These are phyloP conservation scores for Aspergillus asperescens DNA, from an alignment of 495 filamentous ascomycete genomes.

Conservation along the genomic window DNA sequence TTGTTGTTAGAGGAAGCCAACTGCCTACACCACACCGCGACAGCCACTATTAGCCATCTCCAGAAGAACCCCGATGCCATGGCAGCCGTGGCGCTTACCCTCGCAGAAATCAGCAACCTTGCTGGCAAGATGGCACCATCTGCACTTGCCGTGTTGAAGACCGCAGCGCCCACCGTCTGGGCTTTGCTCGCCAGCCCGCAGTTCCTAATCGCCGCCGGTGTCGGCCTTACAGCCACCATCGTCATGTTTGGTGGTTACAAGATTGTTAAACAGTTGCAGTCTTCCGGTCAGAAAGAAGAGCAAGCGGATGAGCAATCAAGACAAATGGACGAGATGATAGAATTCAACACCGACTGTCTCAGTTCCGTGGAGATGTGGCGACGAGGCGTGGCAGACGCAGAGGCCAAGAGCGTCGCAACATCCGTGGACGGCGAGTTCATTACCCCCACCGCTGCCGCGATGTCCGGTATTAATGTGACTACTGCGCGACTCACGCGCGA, in stretches of 20 bases:
- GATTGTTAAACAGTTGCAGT: slow-evolving; percentile 77
- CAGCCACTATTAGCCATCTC: slow-evolving; percentile 74
- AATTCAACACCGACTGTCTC: slow-evolving; percentile 50
- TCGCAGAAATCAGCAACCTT: slow-evolving; percentile 84
- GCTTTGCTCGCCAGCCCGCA: slow-evolving; percentile 84
- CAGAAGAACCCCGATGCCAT: slow-evolving; percentile 90
- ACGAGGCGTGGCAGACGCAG: slow-evolving; percentile 70
- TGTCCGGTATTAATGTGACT: slow-evolving; percentile 47
- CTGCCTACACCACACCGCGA: slow-evolving; percentile 79
- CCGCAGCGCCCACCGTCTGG: slow-evolving; percentile 75
- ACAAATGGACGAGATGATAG: slow-evolving; percentile 54
- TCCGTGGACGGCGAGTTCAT: slow-evolving; percentile 84
- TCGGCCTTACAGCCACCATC: slow-evolving; percentile 83
- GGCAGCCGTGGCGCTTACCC: slow-evolving; percentile 85
- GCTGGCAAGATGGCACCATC: slow-evolving; percentile 79
- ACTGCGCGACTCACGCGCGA: slow-evolving; percentile 32
- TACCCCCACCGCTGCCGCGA: slow-evolving; percentile 65
- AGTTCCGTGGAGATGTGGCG: slow-evolving; percentile 76
- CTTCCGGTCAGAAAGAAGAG: slow-evolving; percentile 11
- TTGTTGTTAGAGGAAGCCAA: slow-evolving; percentile 74
- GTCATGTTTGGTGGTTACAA: slow-evolving; percentile 95
- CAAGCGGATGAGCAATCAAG: not conserved
- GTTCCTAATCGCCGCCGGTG: slow-evolving; percentile 86
- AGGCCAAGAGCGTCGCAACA: slow-evolving; percentile 54
- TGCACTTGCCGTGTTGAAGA: slow-evolving; percentile 67